These are phyloP conservation scores for Colletotrichum plurivorum DNA, from an alignment of 2,329 filamentous ascomycete species.

Conservation along the genomic window DNA sequence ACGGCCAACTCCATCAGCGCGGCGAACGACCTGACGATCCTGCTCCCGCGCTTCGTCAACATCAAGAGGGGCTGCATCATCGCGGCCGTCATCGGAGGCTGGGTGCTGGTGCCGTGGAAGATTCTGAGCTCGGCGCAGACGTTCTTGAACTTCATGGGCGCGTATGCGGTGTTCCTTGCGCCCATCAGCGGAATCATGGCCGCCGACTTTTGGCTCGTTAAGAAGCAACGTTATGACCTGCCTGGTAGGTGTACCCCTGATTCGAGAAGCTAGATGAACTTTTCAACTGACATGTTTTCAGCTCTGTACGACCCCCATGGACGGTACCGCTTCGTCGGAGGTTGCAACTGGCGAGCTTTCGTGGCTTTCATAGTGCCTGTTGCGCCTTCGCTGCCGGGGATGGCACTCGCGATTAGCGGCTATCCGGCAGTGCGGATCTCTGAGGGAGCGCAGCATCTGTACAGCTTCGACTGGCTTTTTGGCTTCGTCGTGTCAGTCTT, in stretches of 20 bases:
- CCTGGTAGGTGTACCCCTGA: slow-evolving; percentile 41
- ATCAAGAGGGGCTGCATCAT: slow-evolving; percentile 70
- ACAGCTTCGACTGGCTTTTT: slow-evolving; percentile 41
- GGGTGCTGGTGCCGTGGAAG: slow-evolving; percentile 76
- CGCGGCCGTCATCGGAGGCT: slow-evolving; percentile 66
- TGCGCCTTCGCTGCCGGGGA: slow-evolving; percentile 69
- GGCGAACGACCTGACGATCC: slow-evolving; percentile 69
- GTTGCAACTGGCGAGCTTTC: slow-evolving; percentile 73
- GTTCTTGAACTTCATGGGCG: slow-evolving; percentile 76
- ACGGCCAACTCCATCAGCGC: slow-evolving; percentile 69
- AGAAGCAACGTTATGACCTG: slow-evolving; percentile 64
- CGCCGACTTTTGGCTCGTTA: slow-evolving; percentile 72
- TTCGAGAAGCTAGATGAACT: not conserved
- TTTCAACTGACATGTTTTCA: slow-evolving; percentile 1
- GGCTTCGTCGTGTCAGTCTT: slow-evolving; percentile 37
- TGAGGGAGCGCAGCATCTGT: slow-evolving; percentile 37
- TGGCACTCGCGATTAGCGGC: slow-evolving; percentile 59
- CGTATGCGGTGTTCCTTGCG: slow-evolving; percentile 71
- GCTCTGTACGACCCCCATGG: slow-evolving; percentile 52
- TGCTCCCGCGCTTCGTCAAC: slow-evolving; percentile 68
- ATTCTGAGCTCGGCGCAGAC: slow-evolving; percentile 71
- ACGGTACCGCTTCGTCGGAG: slow-evolving; percentile 59
- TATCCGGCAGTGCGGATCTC: slow-evolving; percentile 32
- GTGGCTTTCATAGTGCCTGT: slow-evolving; percentile 71
- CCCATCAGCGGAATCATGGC: slow-evolving; percentile 74